phyloP scores from a whole-genome alignment of 1,284 basidiomycete species.

The Binderoboletus segoi region DNA sequence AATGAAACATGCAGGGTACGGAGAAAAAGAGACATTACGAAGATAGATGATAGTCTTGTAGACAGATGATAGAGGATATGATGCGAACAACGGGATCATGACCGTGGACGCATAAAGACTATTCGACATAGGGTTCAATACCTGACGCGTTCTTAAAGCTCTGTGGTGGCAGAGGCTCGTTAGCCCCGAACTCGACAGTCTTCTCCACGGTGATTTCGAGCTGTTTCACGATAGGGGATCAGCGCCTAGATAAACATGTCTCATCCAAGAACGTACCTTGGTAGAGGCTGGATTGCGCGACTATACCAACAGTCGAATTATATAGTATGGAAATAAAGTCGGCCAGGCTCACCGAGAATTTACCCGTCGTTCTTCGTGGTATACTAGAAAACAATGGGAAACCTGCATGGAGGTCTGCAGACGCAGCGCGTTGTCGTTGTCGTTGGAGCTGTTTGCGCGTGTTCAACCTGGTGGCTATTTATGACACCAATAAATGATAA shows the following conservation, averaged over 20 bases:
- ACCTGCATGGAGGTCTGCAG: constrained; percentile 36
- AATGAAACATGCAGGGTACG: too few species aligned
- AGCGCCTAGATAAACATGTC: neutral
- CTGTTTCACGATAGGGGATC: constrained; percentile 10
- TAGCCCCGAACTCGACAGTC: constrained; percentile 26
- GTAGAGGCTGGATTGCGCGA: constrained; percentile 7
- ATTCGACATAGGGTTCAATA: too few species aligned
- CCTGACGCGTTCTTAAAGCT: neutral
- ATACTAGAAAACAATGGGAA: constrained; percentile 29
- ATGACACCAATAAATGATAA: neutral
- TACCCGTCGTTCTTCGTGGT: constrained; percentile 12
- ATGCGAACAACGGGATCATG: too few species aligned
- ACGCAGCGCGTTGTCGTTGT: constrained; percentile 31
- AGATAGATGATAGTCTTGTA: too few species aligned
- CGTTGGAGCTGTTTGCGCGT: constrained; percentile 32
- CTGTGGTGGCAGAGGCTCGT: neutral
- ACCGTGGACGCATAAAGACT: too few species aligned
- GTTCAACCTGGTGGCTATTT: constrained; percentile 24
- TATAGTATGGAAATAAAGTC: neutral
- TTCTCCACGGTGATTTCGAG: constrained; percentile 34
- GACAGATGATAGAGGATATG: too few species aligned
- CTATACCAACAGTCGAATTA: neutral
- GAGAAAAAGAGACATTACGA: too few species aligned
- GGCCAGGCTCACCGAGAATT: constrained; percentile 15
- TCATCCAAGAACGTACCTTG: constrained; percentile 17